These are phyloP conservation scores for Globisporangium barbulae DNA, from an alignment of 352 stramenopile genomes.

Conservation along the genomic window DNA sequence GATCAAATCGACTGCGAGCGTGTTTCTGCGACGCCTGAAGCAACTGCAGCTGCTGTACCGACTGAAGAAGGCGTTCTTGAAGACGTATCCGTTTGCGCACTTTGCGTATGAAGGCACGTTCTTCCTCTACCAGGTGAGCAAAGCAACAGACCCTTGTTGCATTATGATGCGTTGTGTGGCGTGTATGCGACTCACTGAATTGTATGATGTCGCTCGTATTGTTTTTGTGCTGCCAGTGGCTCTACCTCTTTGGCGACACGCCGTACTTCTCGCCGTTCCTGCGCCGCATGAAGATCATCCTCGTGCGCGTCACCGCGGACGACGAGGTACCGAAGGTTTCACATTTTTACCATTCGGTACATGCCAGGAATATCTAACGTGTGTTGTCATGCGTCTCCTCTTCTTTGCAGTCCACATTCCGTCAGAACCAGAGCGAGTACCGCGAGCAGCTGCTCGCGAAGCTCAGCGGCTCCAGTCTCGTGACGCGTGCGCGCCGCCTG, in stretches of 20 bases:
- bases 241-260: constrained; percentile 85
- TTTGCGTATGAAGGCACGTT: constrained; percentile 79
- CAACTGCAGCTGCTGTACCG: constrained; percentile 43
- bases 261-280: constrained; percentile 82
- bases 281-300: constrained; percentile 61
- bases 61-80: constrained; percentile 61
- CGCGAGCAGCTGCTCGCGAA: constrained; percentile 47
- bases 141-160: background rate
- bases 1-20: constrained; percentile 17
- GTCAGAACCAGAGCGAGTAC: constrained; percentile 54
- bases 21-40: constrained; percentile 46
- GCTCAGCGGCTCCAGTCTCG: constrained; percentile 36
- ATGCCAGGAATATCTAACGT: background rate
- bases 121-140: constrained; percentile 70
- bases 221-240: constrained; percentile 36
- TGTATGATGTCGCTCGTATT: background rate
- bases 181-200: background rate
- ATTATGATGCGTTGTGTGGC: background rate
- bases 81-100: constrained; percentile 70
- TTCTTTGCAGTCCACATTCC: constrained; percentile 33
- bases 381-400: background rate
- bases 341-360: background rate
- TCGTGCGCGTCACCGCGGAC: constrained; percentile 66
- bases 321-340: constrained; percentile 45
- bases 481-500: constrained; percentile 39